Evolutionary conservation across 306 rosid genomes (phyloP).

Genomic region (Quercus wislizeni): DNA sequence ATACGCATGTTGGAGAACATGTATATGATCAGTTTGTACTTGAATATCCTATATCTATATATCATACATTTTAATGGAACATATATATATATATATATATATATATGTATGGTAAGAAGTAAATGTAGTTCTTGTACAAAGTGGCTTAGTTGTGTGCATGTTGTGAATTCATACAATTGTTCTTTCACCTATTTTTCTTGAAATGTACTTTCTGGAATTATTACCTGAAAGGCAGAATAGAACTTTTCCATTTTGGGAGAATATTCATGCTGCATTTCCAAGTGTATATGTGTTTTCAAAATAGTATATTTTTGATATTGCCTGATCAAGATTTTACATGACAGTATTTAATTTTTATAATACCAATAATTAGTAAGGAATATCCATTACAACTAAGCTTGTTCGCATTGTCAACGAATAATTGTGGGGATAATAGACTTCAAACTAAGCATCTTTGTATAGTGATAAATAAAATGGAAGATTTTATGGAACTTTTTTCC

Average conservation of each 20-base stretch:
- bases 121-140: neutral
- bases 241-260: conserved; percentile 57
- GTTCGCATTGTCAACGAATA: neutral
- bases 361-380: conserved; percentile 24
- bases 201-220: conserved; percentile 17
- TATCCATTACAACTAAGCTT: conserved; percentile 31
- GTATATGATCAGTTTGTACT: no score
- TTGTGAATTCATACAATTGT: conserved; percentile 12
- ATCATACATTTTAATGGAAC: neutral
- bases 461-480: conserved; percentile 19
- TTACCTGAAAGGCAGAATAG: conserved; percentile 23
- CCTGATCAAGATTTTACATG: conserved; percentile 2
- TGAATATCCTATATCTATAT: no score
- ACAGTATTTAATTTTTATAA: conserved; percentile 21
- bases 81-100: no score
- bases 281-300: conserved; percentile 33
- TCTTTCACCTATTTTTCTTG: conserved; percentile 16
- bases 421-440: conserved; percentile 3
- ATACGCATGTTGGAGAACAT: no score
- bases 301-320: conserved; percentile 33
- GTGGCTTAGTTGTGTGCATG: conserved; percentile 10
- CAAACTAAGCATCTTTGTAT: conserved; percentile 22
- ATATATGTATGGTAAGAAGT: neutral
- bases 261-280: conserved; percentile 47
- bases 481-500: conserved; percentile 22